Evolutionary conservation across 176 grass and related monocot genomes (phyloP), one percentile per base, ranked within the genome.

Genomic region (Guadua angustifolia): DNA sequence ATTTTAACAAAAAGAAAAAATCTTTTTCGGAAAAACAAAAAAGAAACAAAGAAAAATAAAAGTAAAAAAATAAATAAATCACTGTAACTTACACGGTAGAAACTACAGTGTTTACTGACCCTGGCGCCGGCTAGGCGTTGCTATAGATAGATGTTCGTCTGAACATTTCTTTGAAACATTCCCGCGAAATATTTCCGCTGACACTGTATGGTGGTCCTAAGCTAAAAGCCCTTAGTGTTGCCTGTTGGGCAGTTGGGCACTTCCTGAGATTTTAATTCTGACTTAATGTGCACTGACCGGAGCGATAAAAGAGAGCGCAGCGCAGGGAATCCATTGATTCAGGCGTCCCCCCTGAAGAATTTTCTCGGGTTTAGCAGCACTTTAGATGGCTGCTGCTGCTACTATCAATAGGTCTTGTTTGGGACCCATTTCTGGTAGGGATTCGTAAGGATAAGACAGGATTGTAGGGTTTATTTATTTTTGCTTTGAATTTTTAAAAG

Each of bases 281-380:
- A 74, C 44, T 66, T 64, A 74, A 49, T 75, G 81, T 19, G 58
- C n/a, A 18, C 26, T 46, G 66, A 24, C 43, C 43, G n/a, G 44
- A 36, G 43, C 60, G 3, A 66, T 0, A 35, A 9, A 26, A 35
- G 66, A 73, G 39, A n/a, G 68, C 40, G 68, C 39, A 32, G 49
- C 55, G 25, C 43, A 0, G 10, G 42, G 25, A 61, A 61, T 64
- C 19, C 32, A 65, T 61, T 33, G 36, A 25, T 55, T 47, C 80
- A 72, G 40, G 52, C 72, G 80, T 47, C 25, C 68, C 77, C 44
- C n/a, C 52, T 47, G 67, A 46, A 59, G 53, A 73, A 61, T 83
- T 73, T 73, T 60, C 69, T 62, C 36, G 55, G 69, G 55, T 45
- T 60, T 21, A 35, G 60, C 33, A 22, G 16, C 39, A 4, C 24